A percentile compares a stretch with the other conserved stretches of the same genome.
Conservation (phyloP, 169 alveolate genomes). For the Eimeria mitis region DNA sequence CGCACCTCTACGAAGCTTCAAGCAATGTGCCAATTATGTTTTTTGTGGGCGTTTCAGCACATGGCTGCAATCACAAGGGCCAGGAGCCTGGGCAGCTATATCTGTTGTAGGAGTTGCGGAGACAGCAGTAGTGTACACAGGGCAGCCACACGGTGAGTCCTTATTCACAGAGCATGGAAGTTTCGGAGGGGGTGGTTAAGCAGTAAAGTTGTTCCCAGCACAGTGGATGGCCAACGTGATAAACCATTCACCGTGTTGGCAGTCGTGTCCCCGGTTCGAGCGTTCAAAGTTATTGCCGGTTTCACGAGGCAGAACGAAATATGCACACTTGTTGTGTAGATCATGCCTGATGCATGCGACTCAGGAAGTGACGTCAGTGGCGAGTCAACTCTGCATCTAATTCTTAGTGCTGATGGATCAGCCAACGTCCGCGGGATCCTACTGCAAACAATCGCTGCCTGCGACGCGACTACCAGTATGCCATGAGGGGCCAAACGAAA, state of each 20-base stretch:
- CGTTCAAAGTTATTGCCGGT: not conserved
- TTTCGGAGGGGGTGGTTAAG: not conserved
- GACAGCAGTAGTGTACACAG: conserved; percentile 46
- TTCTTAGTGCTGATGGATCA: not conserved
- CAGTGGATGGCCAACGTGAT: not conserved
- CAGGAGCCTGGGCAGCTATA: conserved; percentile 52
- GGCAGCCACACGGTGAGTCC: conserved; percentile 64
- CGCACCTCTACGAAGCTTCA: not conserved
- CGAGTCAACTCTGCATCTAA: conserved; percentile 55
- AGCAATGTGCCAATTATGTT: not conserved
- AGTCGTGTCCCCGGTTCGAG: not conserved
- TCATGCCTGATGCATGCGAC: not conserved
- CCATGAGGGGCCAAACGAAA: conserved; percentile 6
- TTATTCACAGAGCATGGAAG: not conserved
- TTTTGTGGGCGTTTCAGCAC: conserved; percentile 17
- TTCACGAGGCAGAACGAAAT: not conserved
- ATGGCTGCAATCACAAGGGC: not conserved
- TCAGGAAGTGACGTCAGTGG: conserved; percentile 65
- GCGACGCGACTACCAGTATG: conserved; percentile 68
- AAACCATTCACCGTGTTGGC: not conserved
- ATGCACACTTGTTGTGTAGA: not conserved
- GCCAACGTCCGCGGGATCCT: conserved; percentile 23
- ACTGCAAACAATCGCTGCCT: conserved; percentile 45
- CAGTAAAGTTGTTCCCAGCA: not conserved
- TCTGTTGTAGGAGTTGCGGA: conserved; percentile 68